Conservation (phyloP, 768 basidiomycete genomes). For the Pulveroboletus frians region DNA sequence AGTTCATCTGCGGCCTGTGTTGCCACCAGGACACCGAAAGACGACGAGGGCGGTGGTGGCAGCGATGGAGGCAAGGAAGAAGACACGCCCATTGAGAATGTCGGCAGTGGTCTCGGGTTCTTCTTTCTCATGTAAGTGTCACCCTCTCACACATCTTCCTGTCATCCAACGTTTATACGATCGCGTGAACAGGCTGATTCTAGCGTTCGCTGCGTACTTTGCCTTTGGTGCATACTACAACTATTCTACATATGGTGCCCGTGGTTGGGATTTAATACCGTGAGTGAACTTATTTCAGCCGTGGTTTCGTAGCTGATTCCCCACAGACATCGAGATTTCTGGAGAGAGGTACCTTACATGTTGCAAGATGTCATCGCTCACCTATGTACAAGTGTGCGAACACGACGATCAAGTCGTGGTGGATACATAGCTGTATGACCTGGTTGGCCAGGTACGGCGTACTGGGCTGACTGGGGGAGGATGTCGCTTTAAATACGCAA, state of each 20-base stretch:
- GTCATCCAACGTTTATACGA: constrained; percentile 5
- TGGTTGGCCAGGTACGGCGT: background rate
- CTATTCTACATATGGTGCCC: constrained; percentile 81
- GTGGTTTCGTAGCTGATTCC: constrained; percentile 1
- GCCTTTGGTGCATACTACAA: constrained; percentile 81
- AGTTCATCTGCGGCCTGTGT: constrained; percentile 54
- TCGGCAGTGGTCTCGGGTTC: constrained; percentile 79
- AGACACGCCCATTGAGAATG: constrained; percentile 34
- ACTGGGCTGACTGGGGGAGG: constrained; percentile 2
- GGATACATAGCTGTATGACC: constrained; percentile 72
- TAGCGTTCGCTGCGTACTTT: constrained; percentile 69
- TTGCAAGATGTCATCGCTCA: constrained; percentile 71
- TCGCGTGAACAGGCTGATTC: constrained; percentile 45
- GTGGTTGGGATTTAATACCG: constrained; percentile 81
- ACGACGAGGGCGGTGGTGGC: constrained; percentile 21
- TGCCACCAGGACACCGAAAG: constrained; percentile 22
- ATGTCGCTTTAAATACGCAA: background rate
- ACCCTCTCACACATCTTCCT: background rate
- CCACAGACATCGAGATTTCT: constrained; percentile 79
- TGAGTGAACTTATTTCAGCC: constrained; percentile 37
- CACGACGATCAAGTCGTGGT: constrained; percentile 59
- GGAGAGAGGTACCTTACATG: constrained; percentile 87
- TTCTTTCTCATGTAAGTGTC: constrained; percentile 75
- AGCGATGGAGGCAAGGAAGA: constrained; percentile 16
- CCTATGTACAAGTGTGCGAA: constrained; percentile 67